A percentile compares a stretch with the other conserved stretches of the same genome.
Conservation (phyloP, 768 basidiomycete species). For the Rhodosporidiobolus sp. region DNA sequence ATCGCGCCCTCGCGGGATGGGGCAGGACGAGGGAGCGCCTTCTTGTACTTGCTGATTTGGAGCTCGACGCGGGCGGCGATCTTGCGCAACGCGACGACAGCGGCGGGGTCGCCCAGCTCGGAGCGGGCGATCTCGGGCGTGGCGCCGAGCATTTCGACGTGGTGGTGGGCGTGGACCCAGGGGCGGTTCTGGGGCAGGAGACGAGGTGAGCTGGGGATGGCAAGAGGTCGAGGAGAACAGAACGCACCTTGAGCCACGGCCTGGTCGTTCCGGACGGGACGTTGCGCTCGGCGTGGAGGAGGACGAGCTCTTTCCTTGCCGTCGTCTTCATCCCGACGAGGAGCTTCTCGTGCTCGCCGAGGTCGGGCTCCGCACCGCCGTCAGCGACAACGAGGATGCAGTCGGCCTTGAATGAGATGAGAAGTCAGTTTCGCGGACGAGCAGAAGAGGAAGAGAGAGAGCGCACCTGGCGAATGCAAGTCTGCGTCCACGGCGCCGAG, state of each 20-base stretch:
- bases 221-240: background rate
- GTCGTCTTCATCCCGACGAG: slow-evolving; percentile 95
- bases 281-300: slow-evolving; percentile 86
- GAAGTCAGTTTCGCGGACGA: background rate
- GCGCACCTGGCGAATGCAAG: slow-evolving; percentile 85
- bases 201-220: slow-evolving; percentile 19
- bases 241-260: slow-evolving; percentile 83
- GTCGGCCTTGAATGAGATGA: slow-evolving; percentile 62
- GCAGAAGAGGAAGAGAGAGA: background rate
- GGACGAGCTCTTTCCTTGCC: slow-evolving; percentile 91
- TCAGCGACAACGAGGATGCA: slow-evolving; percentile 90
- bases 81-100: slow-evolving; percentile 70
- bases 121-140: slow-evolving; percentile 59
- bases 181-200: slow-evolving; percentile 66
- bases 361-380: slow-evolving; percentile 76
- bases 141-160: slow-evolving; percentile 64
- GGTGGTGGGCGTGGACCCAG: slow-evolving; percentile 94
- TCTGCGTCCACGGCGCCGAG: slow-evolving; percentile 94
- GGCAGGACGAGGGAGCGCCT: slow-evolving; percentile 55
- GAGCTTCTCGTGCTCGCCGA: slow-evolving; percentile 92
- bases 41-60: slow-evolving; percentile 80
- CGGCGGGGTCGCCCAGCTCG: slow-evolving; percentile 56
- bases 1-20: slow-evolving; percentile 56
- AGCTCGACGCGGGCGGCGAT: slow-evolving; percentile 88
- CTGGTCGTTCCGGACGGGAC: slow-evolving; percentile 87